Conservation (phyloP, 345 rosid species). For the Balakata baccata region DNA sequence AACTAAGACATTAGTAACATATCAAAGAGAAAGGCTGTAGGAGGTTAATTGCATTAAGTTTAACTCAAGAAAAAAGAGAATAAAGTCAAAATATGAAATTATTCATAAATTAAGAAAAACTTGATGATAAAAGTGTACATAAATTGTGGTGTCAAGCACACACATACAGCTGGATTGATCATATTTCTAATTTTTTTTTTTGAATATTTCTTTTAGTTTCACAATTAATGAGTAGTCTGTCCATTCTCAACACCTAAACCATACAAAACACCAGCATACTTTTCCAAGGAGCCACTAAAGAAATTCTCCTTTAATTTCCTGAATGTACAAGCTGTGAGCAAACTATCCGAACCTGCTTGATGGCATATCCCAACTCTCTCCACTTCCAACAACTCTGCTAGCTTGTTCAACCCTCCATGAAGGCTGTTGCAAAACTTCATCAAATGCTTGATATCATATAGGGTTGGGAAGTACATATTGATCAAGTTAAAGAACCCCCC, state of each 20-base stretch:
- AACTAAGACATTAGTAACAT: no score
- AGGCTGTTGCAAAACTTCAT: constrained; percentile 68
- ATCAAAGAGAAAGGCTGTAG: not conserved
- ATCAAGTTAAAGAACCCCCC: constrained; percentile 49
- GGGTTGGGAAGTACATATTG: constrained; percentile 50
- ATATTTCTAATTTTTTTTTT: constrained; percentile 7
- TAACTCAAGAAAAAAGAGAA: not conserved
- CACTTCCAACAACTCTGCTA: constrained; percentile 63
- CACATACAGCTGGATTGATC: constrained; percentile 18
- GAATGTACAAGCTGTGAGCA: constrained; percentile 73
- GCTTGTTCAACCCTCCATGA: constrained; percentile 76
- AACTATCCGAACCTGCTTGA: constrained; percentile 83
- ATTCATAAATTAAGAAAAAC: constrained; percentile 19
- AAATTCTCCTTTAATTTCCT: constrained; percentile 61
- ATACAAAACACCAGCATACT: constrained; percentile 67
- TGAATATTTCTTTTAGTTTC: constrained; percentile 14
- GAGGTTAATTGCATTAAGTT: not conserved
- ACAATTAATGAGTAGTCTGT: constrained; percentile 35
- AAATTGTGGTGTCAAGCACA: constrained; percentile 16
- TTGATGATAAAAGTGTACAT: constrained; percentile 29
- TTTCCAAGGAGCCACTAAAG: constrained; percentile 58
- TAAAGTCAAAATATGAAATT: not conserved
- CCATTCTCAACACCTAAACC: constrained; percentile 74
- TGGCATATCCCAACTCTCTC: constrained; percentile 70
- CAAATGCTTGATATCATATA: constrained; percentile 68